Base-by-base conservation (phyloP, 2,329 filamentous ascomycete genomes). In the Curvularia lunata region DNA sequence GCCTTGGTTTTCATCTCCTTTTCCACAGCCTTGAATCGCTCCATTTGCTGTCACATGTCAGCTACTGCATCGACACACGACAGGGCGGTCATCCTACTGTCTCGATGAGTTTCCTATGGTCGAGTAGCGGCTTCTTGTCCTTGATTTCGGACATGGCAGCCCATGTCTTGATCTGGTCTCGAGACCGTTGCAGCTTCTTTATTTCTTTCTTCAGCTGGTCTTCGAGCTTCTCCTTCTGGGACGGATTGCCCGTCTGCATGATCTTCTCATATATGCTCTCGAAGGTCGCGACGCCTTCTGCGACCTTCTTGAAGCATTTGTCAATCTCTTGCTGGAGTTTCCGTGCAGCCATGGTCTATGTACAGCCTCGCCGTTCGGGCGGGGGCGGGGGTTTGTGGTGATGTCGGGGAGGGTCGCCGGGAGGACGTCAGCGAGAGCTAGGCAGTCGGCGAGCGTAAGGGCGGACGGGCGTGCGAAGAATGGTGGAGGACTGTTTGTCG, bases 1-100 rank as follows among this genome's bases (percentile, higher is more conserved):
- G 95, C 95, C 79, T 99, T 99, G 56, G 95, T 99, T 84, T 99
- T 99, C 95, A 99, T 98, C 73, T 97, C 95, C 83, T 99, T 99
- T 80, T 99, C 95, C 52, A 99, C 95, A n/a, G 93, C 94, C 82
- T 99, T 99, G 86, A 99, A 99, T 73, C 92, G 92, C 81, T 99
- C 95, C 95, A 99, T 99, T 91, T 94, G 89, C 91, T 95, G 80
- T 77, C 80, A 58, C 58, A 47, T 52, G 69, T 79, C 67, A 78
- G 76, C 32, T 65, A 63, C 53, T 56, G 58, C 48, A 57, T 63
- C 52, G 61, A 46, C 25, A 28, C 28, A 41, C 38, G 38, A 54
- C 18, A 43, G 45, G 42, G 41, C 25, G 42, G 58, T 48, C 43
- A 52, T 52, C 87, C 70, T 82, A 98, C 94, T 82, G 93, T 97